Conservation (phyloP, 257 asterid species). For the Solanum chiquidenum region DNA sequence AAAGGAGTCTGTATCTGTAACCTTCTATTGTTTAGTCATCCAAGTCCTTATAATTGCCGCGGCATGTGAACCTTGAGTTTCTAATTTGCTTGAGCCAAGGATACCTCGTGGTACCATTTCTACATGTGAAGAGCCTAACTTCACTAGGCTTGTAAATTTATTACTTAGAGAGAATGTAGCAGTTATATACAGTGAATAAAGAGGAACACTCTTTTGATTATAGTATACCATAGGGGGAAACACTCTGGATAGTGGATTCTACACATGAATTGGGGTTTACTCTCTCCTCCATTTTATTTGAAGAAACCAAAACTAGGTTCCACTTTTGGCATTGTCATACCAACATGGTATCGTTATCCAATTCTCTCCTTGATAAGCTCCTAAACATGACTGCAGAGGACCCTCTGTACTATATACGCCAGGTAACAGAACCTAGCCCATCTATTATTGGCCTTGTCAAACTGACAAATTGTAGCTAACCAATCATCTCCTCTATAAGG, state of each 20-base stretch:
- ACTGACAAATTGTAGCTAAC: not conserved
- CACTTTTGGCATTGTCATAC: not conserved
- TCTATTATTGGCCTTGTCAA: not conserved
- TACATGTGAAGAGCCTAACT: not conserved
- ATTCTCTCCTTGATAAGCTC: not conserved
- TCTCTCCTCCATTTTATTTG: not conserved
- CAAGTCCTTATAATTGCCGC: not conserved
- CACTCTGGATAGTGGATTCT: not conserved
- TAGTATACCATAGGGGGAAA: not conserved
- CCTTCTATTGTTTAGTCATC: not conserved
- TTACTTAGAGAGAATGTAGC: not conserved
- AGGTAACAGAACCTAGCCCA: not conserved
- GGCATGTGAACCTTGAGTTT: not conserved
- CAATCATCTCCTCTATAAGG: not conserved
- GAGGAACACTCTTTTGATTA: not conserved
- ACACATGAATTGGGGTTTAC: not conserved
- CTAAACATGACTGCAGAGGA: not conserved
- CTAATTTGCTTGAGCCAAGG: not conserved
- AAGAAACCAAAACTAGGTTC: not conserved
- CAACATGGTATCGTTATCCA: not conserved
- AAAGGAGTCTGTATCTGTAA: not conserved
- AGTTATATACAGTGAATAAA: not conserved
- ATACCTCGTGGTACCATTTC: not conserved
- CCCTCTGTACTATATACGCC: not conserved
- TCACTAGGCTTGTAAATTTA: not conserved